Evolutionary conservation across 1,284 basidiomycete genomes (phyloP).

Genomic region (Mycocalia duriaeana): DNA sequence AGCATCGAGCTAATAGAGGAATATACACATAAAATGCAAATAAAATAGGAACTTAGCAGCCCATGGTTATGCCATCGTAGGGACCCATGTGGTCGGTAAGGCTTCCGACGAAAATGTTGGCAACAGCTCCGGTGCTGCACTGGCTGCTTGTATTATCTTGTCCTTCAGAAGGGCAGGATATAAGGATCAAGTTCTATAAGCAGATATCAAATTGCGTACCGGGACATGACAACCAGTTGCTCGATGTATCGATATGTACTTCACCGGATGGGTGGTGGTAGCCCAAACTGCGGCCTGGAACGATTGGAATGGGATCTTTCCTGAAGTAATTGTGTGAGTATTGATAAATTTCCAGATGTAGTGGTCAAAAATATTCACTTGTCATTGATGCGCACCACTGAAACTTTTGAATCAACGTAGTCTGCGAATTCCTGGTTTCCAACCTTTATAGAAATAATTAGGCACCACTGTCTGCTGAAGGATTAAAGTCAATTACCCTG

Average conservation of each 20-base stretch:
- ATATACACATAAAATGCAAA: too few species aligned
- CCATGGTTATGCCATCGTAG: constrained; percentile 29
- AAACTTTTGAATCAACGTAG: constrained; percentile 46
- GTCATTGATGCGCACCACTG: constrained; percentile 48
- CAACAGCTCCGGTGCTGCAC: constrained; percentile 28
- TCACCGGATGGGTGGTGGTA: constrained; percentile 38
- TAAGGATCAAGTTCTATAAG: neutral
- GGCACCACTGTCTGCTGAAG: too few species aligned
- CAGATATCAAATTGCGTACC: constrained; percentile 13
- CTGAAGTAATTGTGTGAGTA: constrained; percentile 14
- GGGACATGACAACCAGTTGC: constrained; percentile 29
- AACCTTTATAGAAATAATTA: constrained; percentile 29
- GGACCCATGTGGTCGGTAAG: constrained; percentile 27
- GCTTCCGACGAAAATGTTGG: constrained; percentile 26
- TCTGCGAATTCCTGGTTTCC: constrained; percentile 58
- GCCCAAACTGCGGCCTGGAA: constrained; percentile 41
- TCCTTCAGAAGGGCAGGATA: constrained; percentile 12
- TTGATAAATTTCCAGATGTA: too few species aligned
- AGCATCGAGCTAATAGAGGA: too few species aligned
- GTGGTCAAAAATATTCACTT: constrained; percentile 24
- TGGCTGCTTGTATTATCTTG: constrained; percentile 27
- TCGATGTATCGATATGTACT: constrained; percentile 32
- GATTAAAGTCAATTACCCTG: constrained; percentile 30
- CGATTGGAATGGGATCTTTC: constrained; percentile 41
- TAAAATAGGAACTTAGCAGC: too few species aligned